Evolutionary conservation across 2,329 filamentous ascomycete genomes (phyloP), one percentile per base, ranked within the genome.

Genomic region (Pyrenophora graminea): DNA sequence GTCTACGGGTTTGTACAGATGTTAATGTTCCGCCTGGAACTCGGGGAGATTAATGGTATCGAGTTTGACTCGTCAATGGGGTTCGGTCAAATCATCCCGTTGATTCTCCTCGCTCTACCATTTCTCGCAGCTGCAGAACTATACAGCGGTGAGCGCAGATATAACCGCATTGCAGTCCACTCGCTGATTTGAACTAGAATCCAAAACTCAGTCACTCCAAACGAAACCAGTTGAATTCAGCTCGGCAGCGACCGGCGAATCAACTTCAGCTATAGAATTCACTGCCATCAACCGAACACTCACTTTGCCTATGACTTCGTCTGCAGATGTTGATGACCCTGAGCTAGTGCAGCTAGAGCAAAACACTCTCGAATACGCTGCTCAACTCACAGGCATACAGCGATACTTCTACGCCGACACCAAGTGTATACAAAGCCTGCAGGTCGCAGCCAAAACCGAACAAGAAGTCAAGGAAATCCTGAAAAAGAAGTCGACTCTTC

Each of bases 81-180:
- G 2, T 52, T 63, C 37, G 53, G 58, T 8, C 56, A 63, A 37
- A 59, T 63, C 3, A 57, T 45, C 7, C 42, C 59, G 5, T 6
- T 63, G 6, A 37, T 56, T 12, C 41, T 56, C 3, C 39, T 59
- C n/a, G 32, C 48, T 6, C 42, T 63, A 8, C 58, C 53, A n/a
- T 47, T 53, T 10, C 41, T 54, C 6, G 55, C 55, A 6, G 59
- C 10, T 17, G 32, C 41, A 4, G 32, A 44, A 19, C 34, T 36
- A 6, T n/a, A 36, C 15, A 10, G 34, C 19, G 21, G 32, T 44
- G 3, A 4, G 41, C 36, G 0, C 7, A n/a, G 13, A 12, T 1
- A 21, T n/a, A 5, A 9, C 17, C 21, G 23, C 33, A 2, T 0
- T 15, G 19, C 13, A 25, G 6, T n/a, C 10, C 9, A 8, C 27